Evolutionary conservation across 192 early-diverging fungal species (phyloP).

Genomic region (Chytriomyces confervae): DNA sequence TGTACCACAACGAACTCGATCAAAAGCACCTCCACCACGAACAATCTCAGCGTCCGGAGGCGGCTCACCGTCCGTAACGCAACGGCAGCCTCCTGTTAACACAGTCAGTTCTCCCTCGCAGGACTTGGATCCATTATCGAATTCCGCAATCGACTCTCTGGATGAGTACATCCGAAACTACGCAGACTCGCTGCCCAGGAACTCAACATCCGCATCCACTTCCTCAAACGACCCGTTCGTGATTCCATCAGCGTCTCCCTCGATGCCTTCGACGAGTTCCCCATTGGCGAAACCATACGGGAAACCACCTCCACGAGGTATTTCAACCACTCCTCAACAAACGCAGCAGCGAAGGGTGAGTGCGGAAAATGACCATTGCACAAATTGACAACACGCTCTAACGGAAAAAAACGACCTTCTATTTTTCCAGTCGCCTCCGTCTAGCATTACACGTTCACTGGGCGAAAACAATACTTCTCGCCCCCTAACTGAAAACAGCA

Average conservation of each 20-base stretch:
- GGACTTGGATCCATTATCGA: background rate
- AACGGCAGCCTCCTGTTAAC: background rate
- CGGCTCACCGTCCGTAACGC: background rate
- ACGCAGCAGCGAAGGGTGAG: no score
- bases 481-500: background rate
- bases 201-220: background rate
- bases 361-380: background rate
- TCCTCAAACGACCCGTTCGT: no score
- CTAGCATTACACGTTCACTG: background rate
- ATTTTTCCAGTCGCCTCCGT: background rate
- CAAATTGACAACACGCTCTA: background rate
- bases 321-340: background rate
- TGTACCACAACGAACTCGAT: background rate
- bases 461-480: no score
- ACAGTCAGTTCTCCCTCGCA: background rate
- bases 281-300: background rate
- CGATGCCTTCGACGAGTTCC: no score
- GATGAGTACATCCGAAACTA: background rate
- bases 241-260: no score
- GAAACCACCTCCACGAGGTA: background rate
- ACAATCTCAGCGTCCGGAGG: background rate
- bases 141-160: background rate
- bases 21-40: background rate
- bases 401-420: background rate
- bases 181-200: background rate